Base-by-base conservation (phyloP, 208 protist species). In the Trypanosomatidae sp. region DNA sequence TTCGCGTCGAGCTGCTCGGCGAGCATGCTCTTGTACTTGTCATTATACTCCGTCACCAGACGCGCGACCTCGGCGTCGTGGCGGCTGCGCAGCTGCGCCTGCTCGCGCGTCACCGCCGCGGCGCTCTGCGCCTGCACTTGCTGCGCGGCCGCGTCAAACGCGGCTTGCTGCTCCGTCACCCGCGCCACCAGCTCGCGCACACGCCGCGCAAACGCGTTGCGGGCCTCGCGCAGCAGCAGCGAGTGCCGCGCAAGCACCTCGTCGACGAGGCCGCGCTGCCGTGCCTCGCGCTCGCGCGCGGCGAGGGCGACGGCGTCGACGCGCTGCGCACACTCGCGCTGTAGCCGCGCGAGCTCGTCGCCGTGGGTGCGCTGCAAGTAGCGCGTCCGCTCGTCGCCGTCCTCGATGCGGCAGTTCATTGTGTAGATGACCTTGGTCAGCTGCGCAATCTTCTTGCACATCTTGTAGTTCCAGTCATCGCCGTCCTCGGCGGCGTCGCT, bases 371-470 rank as follows among this genome's bases (percentile, higher is more conserved):
- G 43, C 2, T 69, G 41, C 30, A 94, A 53, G 51, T 67, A 75
- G 24, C 73, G 53, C 10, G 78, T 60, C 19, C 94, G 71, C 45
- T 67, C 64, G 25, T 96, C 90, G 47, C 92, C 82, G 55, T 98
- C 95, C 53, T 98, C 93, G 30, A 88, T 92, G 26, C 85, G 73
- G 30, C 86, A 95, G 58, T 98, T 97, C 16, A 98, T 71, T 11
- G 95, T 92, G 66, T 97, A 98, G 32, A 98, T 96, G 1, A 98
- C 95, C 49, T 97, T 97, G 2, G 95, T 98, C 22, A 98, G 76
- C 62, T 97, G 93, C 7, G 95, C 95, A 53, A 98, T 95, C 68
- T 98, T 98, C 49, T 98, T 98, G 75, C 77, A 89, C 88, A 97
- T 96, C 47, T 93, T 94, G 37, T 85, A 88, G 48, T 94, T 68